Percentiles rank a stretch among this genome's conserved stretches.
These are phyloP conservation scores for Ceratocystiopsis minuta DNA, from an alignment of 2,329 filamentous ascomycete species.

Conservation along the genomic window DNA sequence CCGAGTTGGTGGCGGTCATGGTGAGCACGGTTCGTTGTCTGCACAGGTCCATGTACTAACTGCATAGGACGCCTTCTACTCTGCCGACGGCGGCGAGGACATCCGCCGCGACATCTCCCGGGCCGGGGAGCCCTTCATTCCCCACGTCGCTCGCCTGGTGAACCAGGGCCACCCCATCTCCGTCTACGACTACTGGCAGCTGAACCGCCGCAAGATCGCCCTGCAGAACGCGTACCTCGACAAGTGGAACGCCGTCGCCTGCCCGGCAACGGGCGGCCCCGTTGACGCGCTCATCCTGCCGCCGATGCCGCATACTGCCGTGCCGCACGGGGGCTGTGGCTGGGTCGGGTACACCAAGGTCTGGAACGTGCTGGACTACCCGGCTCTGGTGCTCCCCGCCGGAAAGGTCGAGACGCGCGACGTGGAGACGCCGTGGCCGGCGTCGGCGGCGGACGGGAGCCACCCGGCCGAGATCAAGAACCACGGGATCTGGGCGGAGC, in stretches of 20 bases:
- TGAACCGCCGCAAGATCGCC: slow-evolving; percentile 38
- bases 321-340: slow-evolving; percentile 22
- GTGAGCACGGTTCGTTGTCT: no score
- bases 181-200: slow-evolving; percentile 49
- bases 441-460: no score
- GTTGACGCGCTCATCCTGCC: slow-evolving; percentile 41
- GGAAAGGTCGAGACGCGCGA: slow-evolving; percentile 19
- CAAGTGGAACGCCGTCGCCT: slow-evolving; percentile 33
- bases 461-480: slow-evolving; percentile 32
- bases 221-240: slow-evolving; percentile 38
- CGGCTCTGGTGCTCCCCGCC: slow-evolving; percentile 36
- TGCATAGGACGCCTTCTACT: slow-evolving; percentile 37
- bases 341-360: slow-evolving; percentile 43
- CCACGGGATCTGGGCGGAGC: slow-evolving; percentile 25
- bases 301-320: slow-evolving; percentile 40
- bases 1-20: slow-evolving; percentile 20
- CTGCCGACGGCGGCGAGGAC: slow-evolving; percentile 44
- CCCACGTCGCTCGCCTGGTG: slow-evolving; percentile 38
- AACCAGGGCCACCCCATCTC: slow-evolving; percentile 34
- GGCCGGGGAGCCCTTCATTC: slow-evolving; percentile 41
- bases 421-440: slow-evolving; percentile 16
- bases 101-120: slow-evolving; percentile 33
- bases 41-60: no score
- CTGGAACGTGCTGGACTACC: slow-evolving; percentile 45
- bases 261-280: slow-evolving; percentile 21